Conservation (phyloP, 805 yeast species). For the Hemisphaericaspora nanyangensis region DNA sequence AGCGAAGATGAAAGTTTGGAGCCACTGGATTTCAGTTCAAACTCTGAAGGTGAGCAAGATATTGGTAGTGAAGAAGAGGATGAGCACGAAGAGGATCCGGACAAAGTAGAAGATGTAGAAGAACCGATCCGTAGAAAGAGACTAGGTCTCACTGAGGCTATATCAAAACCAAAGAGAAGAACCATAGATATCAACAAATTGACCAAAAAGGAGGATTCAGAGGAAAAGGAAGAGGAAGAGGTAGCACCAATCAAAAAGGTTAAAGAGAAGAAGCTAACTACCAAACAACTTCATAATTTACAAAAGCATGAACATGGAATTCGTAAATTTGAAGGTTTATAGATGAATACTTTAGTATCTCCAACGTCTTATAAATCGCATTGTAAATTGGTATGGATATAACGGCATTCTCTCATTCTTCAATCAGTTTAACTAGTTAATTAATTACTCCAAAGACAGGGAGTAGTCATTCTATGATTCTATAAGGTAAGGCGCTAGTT, state of each 20-base stretch:
- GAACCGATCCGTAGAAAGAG: constrained; percentile 6
- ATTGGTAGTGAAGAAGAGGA: constrained; percentile 8
- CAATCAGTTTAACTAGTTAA: too few relatives aligned
- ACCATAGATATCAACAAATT: constrained; percentile 18
- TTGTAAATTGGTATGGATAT: too few relatives aligned
- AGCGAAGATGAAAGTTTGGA: constrained; percentile 19
- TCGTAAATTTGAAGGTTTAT: constrained; percentile 59
- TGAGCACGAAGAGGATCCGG: constrained; percentile 9
- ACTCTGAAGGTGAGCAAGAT: constrained; percentile 7
- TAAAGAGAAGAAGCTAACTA: constrained; percentile 27
- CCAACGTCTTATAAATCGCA: too few relatives aligned
- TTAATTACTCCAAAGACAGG: too few relatives aligned
- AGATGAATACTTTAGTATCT: too few relatives aligned
- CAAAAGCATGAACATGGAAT: constrained; percentile 63
- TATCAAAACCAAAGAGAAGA: constrained; percentile 13
- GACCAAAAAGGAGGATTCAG: constrained; percentile 9
- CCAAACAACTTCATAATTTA: constrained; percentile 45
- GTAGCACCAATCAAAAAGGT: constrained; percentile 28
- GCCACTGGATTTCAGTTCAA: constrained; percentile 7
- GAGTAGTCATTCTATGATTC: too few relatives aligned
- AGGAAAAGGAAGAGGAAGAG: constrained; percentile 12
- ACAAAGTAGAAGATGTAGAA: constrained; percentile 9
- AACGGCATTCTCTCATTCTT: too few relatives aligned
- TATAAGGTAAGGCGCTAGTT: too few relatives aligned
- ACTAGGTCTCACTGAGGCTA: constrained; percentile 5